phyloP scores from a whole-genome alignment of 805 yeast species.

The Monosporozyma servazzii region DNA sequence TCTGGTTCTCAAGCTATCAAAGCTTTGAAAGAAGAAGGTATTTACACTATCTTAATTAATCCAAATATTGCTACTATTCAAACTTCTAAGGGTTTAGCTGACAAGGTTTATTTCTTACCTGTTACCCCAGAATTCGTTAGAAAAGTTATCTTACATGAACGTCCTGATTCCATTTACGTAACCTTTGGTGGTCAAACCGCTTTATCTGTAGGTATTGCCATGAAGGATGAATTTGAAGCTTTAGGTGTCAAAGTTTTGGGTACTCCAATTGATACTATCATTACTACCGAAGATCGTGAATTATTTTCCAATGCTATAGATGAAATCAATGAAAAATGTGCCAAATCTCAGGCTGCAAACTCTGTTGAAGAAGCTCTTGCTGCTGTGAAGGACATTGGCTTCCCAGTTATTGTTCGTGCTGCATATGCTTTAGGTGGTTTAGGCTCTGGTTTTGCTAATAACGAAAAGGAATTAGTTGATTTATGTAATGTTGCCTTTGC shows the following conservation, averaged over 20 bases:
- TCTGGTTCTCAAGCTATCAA: slow-evolving; percentile 98
- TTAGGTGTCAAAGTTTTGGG: slow-evolving; percentile 90
- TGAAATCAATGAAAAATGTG: slow-evolving; percentile 91
- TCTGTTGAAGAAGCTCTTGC: slow-evolving; percentile 70
- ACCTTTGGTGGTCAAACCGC: slow-evolving; percentile 99
- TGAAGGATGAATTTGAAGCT: slow-evolving; percentile 88
- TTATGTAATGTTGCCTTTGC: slow-evolving; percentile 90
- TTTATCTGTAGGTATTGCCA: slow-evolving; percentile 84
- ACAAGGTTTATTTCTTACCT: slow-evolving; percentile 95
- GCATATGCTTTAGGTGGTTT: slow-evolving; percentile 97
- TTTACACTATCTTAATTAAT: slow-evolving; percentile 88
- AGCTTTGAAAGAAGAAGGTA: slow-evolving; percentile 96
- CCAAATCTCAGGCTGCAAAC: slow-evolving; percentile 80
- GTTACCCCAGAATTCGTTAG: slow-evolving; percentile 94
- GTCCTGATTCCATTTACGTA: slow-evolving; percentile 93
- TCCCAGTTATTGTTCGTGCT: slow-evolving; percentile 94
- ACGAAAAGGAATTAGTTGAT: slow-evolving; percentile 70
- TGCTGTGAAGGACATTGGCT: slow-evolving; percentile 82
- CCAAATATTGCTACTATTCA: slow-evolving; percentile 98
- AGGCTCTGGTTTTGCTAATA: slow-evolving; percentile 95
- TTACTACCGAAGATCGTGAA: slow-evolving; percentile 97
- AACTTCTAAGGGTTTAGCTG: slow-evolving; percentile 96
- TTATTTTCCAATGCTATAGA: slow-evolving; percentile 90
- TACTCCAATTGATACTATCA: slow-evolving; percentile 90
- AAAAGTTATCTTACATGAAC: slow-evolving; percentile 87